These are phyloP conservation scores for Saccharomycopsis vini DNA, from an alignment of 805 yeast genomes.

Conservation along the genomic window DNA sequence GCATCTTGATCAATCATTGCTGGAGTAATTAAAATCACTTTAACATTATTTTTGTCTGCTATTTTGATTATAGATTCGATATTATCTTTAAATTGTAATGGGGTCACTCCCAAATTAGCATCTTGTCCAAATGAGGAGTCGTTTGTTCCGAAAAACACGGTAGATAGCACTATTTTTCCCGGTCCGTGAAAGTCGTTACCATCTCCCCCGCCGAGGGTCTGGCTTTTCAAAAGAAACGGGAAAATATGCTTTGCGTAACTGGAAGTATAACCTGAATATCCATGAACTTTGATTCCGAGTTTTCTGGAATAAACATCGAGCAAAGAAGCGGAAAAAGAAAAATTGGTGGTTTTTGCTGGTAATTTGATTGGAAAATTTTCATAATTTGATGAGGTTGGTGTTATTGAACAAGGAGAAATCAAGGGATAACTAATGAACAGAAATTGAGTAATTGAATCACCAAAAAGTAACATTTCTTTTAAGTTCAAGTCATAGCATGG, in stretches of 20 bases:
- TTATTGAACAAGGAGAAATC: slow-evolving; percentile 35
- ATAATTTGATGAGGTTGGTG: no score
- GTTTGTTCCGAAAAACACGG: slow-evolving; percentile 74
- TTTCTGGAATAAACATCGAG: slow-evolving; percentile 44
- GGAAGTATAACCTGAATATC: slow-evolving; percentile 69
- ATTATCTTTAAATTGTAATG: slow-evolving; percentile 42
- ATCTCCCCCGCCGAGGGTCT: background rate
- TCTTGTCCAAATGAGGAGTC: slow-evolving; percentile 44
- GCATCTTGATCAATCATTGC: slow-evolving; percentile 40
- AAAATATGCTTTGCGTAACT: slow-evolving; percentile 46
- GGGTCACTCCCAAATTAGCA: slow-evolving; percentile 37
- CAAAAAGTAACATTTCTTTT: slow-evolving; percentile 49
- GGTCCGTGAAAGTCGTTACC: no score
- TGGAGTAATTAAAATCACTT: slow-evolving; percentile 55
- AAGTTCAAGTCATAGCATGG: background rate
- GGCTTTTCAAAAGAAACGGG: slow-evolving; percentile 38
- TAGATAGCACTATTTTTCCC: slow-evolving; percentile 35
- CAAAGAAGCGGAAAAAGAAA: slow-evolving; percentile 43
- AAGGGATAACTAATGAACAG: no score
- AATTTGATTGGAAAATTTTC: no score
- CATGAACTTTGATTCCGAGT: slow-evolving; percentile 63
- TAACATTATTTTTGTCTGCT: slow-evolving; percentile 35
- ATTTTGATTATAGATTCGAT: slow-evolving; percentile 33
- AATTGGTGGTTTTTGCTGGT: slow-evolving; percentile 25
- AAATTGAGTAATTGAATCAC: slow-evolving; percentile 63